Evolutionary conservation across 1,284 basidiomycete species (phyloP).

Genomic region (Coniferiporia weirii): DNA sequence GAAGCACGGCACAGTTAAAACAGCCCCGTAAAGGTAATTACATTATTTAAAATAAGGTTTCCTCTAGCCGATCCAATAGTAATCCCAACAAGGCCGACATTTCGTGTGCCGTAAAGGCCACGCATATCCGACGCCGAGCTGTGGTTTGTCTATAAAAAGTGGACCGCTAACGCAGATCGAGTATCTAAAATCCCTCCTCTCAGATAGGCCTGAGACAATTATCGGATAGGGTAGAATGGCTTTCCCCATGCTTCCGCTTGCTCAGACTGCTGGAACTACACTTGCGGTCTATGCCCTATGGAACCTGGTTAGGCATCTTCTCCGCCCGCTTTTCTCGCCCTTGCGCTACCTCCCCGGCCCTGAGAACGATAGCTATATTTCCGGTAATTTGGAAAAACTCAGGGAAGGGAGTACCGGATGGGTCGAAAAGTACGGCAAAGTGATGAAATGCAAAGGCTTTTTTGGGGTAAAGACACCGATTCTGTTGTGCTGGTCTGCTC

Average conservation of each 20-base stretch:
- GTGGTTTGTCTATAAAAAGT: too few species aligned
- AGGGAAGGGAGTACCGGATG: conserved; percentile 19
- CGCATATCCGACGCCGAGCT: too few species aligned
- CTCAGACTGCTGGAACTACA: not conserved
- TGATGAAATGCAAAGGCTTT: conserved; percentile 18
- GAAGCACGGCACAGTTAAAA: too few species aligned
- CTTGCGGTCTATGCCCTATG: not conserved
- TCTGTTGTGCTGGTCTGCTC: conserved; percentile 15
- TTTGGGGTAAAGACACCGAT: conserved; percentile 15
- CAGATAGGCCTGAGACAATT: not conserved
- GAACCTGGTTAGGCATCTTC: not conserved
- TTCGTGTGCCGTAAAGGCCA: too few species aligned
- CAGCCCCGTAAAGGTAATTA: too few species aligned
- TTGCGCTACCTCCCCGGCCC: conserved; percentile 21
- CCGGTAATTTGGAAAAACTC: conserved; percentile 17
- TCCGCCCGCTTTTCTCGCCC: conserved; percentile 16
- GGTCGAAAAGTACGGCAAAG: conserved; percentile 23
- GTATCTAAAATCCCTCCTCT: not conserved
- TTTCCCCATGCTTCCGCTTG: not conserved
- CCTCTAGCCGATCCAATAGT: too few species aligned
- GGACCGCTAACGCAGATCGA: too few species aligned
- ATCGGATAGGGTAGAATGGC: not conserved
- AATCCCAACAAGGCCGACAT: too few species aligned
- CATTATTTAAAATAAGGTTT: too few species aligned
- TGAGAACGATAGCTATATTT: conserved; percentile 16